Evolutionary conservation across 2,329 filamentous ascomycete genomes (phyloP).

Genomic region (Xylaria sp.): DNA sequence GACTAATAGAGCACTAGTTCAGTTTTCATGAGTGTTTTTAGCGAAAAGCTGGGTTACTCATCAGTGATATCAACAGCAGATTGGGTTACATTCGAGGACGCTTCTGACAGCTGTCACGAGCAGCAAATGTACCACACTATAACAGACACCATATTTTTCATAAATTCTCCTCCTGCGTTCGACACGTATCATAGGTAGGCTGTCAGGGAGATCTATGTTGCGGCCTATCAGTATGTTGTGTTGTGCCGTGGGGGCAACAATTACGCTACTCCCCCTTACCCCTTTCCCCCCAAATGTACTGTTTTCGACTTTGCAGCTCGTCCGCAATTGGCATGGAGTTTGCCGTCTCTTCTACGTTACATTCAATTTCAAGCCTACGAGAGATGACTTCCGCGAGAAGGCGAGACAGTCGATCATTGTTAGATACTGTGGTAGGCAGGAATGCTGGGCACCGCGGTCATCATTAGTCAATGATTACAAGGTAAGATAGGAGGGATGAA

Average conservation of each 20-base stretch:
- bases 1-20: neutral
- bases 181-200: slow-evolving; percentile 10
- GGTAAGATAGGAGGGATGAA: slow-evolving; percentile 15
- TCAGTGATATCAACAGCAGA: slow-evolving; percentile 36
- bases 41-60: slow-evolving; percentile 2
- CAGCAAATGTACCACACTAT: slow-evolving; percentile 33
- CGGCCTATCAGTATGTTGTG: slow-evolving; percentile 18
- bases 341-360: slow-evolving; percentile 17
- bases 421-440: slow-evolving; percentile 7
- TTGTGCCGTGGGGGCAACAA: slow-evolving; percentile 9
- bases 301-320: slow-evolving; percentile 9
- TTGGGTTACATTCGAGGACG: slow-evolving; percentile 40
- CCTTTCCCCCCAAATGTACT: slow-evolving; percentile 29
- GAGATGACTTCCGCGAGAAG: neutral
- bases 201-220: neutral
- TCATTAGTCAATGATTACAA: slow-evolving; percentile 28
- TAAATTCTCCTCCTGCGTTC: slow-evolving; percentile 9
- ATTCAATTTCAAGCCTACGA: slow-evolving; percentile 23
- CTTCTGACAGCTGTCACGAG: slow-evolving; percentile 44
- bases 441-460: slow-evolving; percentile 1
- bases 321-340: slow-evolving; percentile 16
- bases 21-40: neutral
- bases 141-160: slow-evolving; percentile 18
- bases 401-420: slow-evolving; percentile 18
- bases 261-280: slow-evolving; percentile 22